These are phyloP conservation scores for Licmophora abbreviata DNA, from an alignment of 108 stramenopile species.

Conservation along the genomic window DNA sequence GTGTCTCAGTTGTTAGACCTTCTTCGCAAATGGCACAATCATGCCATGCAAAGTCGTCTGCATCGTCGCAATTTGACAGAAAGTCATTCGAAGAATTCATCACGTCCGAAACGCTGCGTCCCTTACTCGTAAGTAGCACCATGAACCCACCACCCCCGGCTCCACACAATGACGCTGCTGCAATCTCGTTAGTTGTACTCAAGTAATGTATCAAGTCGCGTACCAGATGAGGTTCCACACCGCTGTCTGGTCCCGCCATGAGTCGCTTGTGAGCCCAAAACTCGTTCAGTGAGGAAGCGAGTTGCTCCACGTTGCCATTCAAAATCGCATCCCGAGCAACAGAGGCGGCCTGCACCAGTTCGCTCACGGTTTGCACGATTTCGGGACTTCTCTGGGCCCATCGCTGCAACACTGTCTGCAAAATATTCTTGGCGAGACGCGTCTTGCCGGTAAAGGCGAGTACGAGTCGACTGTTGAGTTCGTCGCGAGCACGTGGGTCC, in stretches of 20 bases:
- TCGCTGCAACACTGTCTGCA: constrained; percentile 61
- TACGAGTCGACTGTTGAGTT: constrained; percentile 41
- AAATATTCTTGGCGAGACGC: constrained; percentile 75
- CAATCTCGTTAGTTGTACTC: constrained; percentile 16
- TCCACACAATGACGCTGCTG: constrained; percentile 59
- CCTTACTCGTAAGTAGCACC: constrained; percentile 28
- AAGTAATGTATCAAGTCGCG: constrained; percentile 28
- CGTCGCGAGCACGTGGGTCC: constrained; percentile 4
- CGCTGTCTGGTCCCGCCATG: constrained; percentile 75
- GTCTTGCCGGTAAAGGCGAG: constrained; percentile 67
- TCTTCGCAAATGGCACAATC: constrained; percentile 21
- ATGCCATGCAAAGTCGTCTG: constrained; percentile 39
- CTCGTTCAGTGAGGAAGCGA: constrained; percentile 43
- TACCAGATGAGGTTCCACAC: constrained; percentile 47
- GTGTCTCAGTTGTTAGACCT: too few relatives aligned
- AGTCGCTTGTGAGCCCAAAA: constrained; percentile 73
- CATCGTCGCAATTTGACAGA: constrained; percentile 2
- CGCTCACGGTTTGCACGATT: constrained; percentile 46
- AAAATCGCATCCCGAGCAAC: constrained; percentile 34
- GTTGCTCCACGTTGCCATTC: constrained; percentile 32
- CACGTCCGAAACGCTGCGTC: constrained; percentile 14
- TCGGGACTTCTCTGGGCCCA: constrained; percentile 58
- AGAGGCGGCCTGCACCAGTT: constrained; percentile 47
- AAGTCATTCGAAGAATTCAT: constrained; percentile 7
- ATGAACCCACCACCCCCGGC: constrained; percentile 85